Conservation (phyloP, 306 rosid genomes). For the Mucuna pruriens region DNA sequence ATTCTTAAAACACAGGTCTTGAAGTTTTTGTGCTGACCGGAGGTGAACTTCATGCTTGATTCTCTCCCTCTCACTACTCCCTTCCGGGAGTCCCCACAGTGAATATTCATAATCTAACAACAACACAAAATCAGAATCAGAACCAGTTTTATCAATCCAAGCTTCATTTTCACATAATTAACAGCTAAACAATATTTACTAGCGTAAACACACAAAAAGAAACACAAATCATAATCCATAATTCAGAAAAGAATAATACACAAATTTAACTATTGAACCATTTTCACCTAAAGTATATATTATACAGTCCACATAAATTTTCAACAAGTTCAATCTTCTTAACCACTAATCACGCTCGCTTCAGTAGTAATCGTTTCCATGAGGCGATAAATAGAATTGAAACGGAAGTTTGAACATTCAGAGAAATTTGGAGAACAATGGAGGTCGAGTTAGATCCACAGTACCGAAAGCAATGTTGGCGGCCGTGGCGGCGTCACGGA, state of each 20-base stretch:
- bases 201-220: not conserved
- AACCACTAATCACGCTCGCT: slow-evolving; percentile 30
- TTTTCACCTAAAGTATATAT: not conserved
- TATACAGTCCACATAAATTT: not conserved
- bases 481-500: slow-evolving; percentile 72
- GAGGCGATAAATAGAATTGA: slow-evolving; percentile 6
- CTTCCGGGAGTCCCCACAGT: slow-evolving; percentile 76
- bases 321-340: slow-evolving; percentile 23
- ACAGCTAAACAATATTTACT: not conserved
- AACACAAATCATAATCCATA: slow-evolving; percentile 31
- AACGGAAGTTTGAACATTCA: not conserved
- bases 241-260: not conserved
- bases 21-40: slow-evolving; percentile 85
- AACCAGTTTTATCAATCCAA: slow-evolving; percentile 19
- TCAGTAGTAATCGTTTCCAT: slow-evolving; percentile 5
- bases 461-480: slow-evolving; percentile 83
- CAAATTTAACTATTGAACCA: not conserved
- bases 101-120: slow-evolving; percentile 84
- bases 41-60: slow-evolving; percentile 86
- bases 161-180: slow-evolving; percentile 36
- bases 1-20: slow-evolving; percentile 83
- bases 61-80: slow-evolving; percentile 66
- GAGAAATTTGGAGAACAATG: not conserved
- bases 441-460: slow-evolving; percentile 36
- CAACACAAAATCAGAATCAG: not conserved